Evolutionary conservation across 345 rosid species (phyloP), one percentile per base, ranked within the genome.

Genomic region (Lumnitzera littorea): DNA sequence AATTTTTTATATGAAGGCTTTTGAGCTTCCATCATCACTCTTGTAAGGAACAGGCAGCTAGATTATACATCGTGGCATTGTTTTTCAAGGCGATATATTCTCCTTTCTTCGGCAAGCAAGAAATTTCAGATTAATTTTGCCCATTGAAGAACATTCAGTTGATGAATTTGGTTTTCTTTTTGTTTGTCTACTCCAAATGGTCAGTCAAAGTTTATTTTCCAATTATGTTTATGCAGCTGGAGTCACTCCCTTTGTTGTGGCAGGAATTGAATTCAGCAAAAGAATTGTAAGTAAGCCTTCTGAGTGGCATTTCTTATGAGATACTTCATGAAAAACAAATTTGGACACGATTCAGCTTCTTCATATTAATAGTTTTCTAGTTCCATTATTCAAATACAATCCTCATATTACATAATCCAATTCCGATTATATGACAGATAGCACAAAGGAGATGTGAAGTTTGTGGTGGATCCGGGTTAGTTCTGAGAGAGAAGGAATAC

Each of bases 251-350:
- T 91, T 91, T 56, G 78, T 81, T 27, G 91, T 88, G 13, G 98
- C 96, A 13, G 98, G 94, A 63, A 75, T 92, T 62, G 98, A 89
- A 60, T 92, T 92, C 84, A 77, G 89, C 83, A 87, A 89, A 73
- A 78, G 96, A 81, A 89, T 91, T 50, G 97, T 91, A 71, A 63
- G 63, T 15, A 46, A 13, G 1, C 20, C 12, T 12, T 15, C 43
- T 2, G 43, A 36, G 7, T 31, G 10, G 46, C 52, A 13, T 47
- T 13, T 15, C 62, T 17, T 8, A n/a, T 57, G 60, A 36, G 43
- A 36, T 7, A 4, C 43, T 36, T 36, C 5, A 36, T 36, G 43
- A 36, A 36, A 36, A 4, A 36, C 43, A 9, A 9, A 36, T 36
- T 27, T 36, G 43, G 10, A 36, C 7, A 9, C 43, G 43, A 36